Base-by-base conservation (phyloP, 2,329 filamentous ascomycete species). In the Aspergillus versicolor region DNA sequence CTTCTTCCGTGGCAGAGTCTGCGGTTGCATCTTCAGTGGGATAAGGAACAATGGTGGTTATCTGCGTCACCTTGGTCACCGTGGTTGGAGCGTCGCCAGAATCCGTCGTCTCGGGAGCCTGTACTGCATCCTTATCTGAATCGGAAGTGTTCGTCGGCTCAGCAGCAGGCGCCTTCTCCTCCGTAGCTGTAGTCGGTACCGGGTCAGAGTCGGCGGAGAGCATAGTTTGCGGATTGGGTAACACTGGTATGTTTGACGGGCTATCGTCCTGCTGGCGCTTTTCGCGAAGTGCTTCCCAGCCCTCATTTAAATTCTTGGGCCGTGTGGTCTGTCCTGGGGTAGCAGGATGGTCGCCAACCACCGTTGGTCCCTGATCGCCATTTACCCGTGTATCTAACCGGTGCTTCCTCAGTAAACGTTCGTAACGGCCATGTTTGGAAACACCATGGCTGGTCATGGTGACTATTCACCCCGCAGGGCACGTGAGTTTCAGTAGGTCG, bases 351-450 rank as follows among this genome's bases (percentile, higher is more conserved):
- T 8, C 11, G 17, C 2, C 24, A 52, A 38, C 37, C n/a, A 44
- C 17, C 7, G 21, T 41, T 11, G 40, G 30, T 19, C 43, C 27
- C 15, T 57, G 37, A 2, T 12, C 46, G 17, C 30, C 34, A 11
- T 32, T 15, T 21, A 17, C 15, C 22, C 19, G 45, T 7, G 50
- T 50, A 12, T 57, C 55, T 27, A 46, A 43, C n/a, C 50, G 55
- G 30, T 57, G 55, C 22, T 46, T 57, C 40, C 55, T 44, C 40
- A 54, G 40, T 37, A 57, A 50, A 34, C 55, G 52, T 50, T 57
- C 55, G 40, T 50, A 54, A 24, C 55, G 55, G 40, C 44, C 50
- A 57, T 57, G 55, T 24, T 41, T 53, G 4, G 55, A 38, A 2
- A 37, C 27, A 22, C 50, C 55, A 57, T 57, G 55, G 30, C 38